phyloP scores from a whole-genome alignment of 1,139 yeast species.

The Kazachstania sp. region DNA sequence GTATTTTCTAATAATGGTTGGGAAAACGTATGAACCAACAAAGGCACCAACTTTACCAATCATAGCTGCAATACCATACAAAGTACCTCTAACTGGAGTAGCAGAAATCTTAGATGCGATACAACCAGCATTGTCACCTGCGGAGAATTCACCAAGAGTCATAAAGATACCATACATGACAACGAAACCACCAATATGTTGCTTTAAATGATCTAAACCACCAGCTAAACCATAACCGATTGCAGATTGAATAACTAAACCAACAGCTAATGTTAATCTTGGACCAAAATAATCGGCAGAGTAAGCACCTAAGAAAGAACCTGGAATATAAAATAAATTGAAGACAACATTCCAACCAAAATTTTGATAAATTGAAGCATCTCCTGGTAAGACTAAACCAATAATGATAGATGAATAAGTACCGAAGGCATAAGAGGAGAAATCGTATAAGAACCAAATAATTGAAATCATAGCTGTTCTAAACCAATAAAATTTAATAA shows the following conservation, averaged over 20 bases:
- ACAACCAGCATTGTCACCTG: slow-evolving; percentile 86
- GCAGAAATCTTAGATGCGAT: slow-evolving; percentile 82
- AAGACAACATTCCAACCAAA: slow-evolving; percentile 93
- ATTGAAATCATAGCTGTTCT: slow-evolving; percentile 61
- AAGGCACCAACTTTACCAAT: slow-evolving; percentile 88
- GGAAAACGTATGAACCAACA: slow-evolving; percentile 84
- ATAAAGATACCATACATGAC: slow-evolving; percentile 82
- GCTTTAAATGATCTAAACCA: slow-evolving; percentile 44
- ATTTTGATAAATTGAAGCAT: slow-evolving; percentile 48
- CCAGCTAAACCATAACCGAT: slow-evolving; percentile 87
- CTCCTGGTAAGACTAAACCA: slow-evolving; percentile 50
- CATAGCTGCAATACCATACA: slow-evolving; percentile 88
- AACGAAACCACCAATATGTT: slow-evolving; percentile 66
- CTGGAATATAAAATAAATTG: slow-evolving; percentile 83
- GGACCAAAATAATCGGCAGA: slow-evolving; percentile 86
- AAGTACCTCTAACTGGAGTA: slow-evolving; percentile 82
- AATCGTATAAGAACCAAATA: slow-evolving; percentile 89
- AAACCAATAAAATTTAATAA: slow-evolving; percentile 77
- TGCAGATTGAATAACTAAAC: slow-evolving; percentile 64
- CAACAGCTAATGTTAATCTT: slow-evolving; percentile 61
- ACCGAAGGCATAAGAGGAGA: slow-evolving; percentile 80
- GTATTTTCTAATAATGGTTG: slow-evolving; percentile 48
- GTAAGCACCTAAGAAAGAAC: slow-evolving; percentile 75
- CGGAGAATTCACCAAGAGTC: slow-evolving; percentile 87
- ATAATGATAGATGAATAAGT: slow-evolving; percentile 67